phyloP scores from a whole-genome alignment of 2,329 filamentous ascomycete genomes.

The Neoarthrinium moseri region DNA sequence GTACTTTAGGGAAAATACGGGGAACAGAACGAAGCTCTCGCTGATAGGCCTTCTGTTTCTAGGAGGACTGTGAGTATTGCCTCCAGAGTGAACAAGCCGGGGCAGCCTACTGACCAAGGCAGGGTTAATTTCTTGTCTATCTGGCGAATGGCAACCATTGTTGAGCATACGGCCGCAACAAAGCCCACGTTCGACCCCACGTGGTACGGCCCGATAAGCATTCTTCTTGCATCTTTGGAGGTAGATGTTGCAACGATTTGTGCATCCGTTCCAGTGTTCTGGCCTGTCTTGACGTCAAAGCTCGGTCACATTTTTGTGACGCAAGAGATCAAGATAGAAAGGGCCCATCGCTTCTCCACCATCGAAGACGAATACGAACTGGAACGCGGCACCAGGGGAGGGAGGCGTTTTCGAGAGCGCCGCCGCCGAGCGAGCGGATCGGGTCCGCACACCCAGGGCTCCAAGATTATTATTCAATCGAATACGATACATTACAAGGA shows the following conservation, averaged over 20 bases:
- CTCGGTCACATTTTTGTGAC: slow-evolving; percentile 33
- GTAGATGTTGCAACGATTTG: slow-evolving; percentile 21
- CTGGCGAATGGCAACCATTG: slow-evolving; percentile 26
- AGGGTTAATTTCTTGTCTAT: slow-evolving; percentile 23
- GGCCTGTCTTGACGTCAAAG: slow-evolving; percentile 25
- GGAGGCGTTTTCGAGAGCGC: neutral
- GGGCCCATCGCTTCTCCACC: slow-evolving; percentile 13
- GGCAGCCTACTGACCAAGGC: neutral
- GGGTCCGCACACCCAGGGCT: slow-evolving; percentile 3
- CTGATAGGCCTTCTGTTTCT: slow-evolving; percentile 16
- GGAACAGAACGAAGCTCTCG: slow-evolving; percentile 13
- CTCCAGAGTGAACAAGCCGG: neutral
- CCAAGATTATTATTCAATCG: no score
- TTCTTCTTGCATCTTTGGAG: slow-evolving; percentile 19
- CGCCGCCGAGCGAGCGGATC: slow-evolving; percentile 8
- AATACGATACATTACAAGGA: slow-evolving; percentile 15
- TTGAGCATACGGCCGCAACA: slow-evolving; percentile 25
- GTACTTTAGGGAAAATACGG: slow-evolving; percentile 14
- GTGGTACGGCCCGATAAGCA: slow-evolving; percentile 26
- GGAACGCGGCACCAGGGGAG: slow-evolving; percentile 1
- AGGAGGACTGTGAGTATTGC: slow-evolving; percentile 16
- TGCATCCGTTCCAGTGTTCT: slow-evolving; percentile 32
- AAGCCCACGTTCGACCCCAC: slow-evolving; percentile 29
- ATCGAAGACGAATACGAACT: slow-evolving; percentile 13
- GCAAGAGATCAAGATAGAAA: slow-evolving; percentile 29